Evolutionary conservation across 202 grass and related monocot genomes (phyloP).

Genomic region (Cymbopogon flexuosus): DNA sequence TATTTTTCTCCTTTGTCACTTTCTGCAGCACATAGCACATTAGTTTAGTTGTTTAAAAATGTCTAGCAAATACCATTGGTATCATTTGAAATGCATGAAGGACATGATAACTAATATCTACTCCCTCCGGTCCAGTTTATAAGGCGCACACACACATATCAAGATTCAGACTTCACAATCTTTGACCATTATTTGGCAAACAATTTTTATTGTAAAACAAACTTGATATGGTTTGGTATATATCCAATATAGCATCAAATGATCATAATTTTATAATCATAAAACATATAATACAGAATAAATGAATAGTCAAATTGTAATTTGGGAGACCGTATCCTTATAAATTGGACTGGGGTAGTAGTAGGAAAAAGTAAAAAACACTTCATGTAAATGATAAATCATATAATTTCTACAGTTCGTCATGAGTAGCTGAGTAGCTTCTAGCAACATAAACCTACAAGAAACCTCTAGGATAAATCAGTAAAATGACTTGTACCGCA

Average conservation of each 20-base stretch:
- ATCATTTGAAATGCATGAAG: conserved; percentile 15
- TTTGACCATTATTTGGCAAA: not conserved
- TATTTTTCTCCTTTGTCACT: conserved; percentile 79
- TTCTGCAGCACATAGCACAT: conserved; percentile 48
- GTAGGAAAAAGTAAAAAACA: conserved; percentile 10
- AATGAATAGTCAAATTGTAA: not conserved
- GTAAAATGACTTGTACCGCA: not conserved
- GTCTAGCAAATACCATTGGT: not conserved
- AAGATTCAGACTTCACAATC: not conserved
- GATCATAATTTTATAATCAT: no score
- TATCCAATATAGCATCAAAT: no score
- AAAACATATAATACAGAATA: not conserved
- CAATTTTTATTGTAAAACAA: not conserved
- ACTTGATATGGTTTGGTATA: not conserved
- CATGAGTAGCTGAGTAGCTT: not conserved
- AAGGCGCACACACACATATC: not conserved
- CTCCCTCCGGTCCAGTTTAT: not conserved
- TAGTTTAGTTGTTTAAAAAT: not conserved
- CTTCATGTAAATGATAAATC: conserved; percentile 21
- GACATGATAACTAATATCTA: conserved; percentile 1
- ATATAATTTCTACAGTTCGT: not conserved
- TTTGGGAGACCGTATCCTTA: not conserved
- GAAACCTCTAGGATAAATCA: not conserved
- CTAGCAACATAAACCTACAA: not conserved
- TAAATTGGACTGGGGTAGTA: not conserved